phyloP scores from a whole-genome alignment of 2,329 filamentous ascomycete genomes.

The Hymenotorrendiella dingleyae region DNA sequence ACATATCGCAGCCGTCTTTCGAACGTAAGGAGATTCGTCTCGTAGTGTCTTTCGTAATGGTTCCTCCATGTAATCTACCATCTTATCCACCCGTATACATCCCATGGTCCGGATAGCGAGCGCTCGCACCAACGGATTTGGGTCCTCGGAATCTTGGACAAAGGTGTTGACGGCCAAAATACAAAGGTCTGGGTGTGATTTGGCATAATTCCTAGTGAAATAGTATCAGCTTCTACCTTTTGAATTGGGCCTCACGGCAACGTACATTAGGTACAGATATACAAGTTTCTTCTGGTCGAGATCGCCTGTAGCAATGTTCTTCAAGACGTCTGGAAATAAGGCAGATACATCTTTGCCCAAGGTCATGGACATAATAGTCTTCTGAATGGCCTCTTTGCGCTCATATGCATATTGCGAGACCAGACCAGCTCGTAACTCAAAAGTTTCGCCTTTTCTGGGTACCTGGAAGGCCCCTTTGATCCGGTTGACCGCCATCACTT shows the following conservation, averaged over 20 bases:
- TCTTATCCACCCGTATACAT: constrained; percentile 96
- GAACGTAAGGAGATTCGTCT: constrained; percentile 96
- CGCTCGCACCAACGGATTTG: constrained; percentile 90
- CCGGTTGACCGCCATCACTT: constrained; percentile 85
- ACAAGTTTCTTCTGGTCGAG: constrained; percentile 99
- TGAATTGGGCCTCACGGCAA: neutral
- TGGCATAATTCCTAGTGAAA: constrained; percentile 83
- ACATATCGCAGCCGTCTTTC: constrained; percentile 96
- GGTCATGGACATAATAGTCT: constrained; percentile 99
- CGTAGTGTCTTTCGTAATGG: constrained; percentile 90
- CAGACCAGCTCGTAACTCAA: constrained; percentile 89
- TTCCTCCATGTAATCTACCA: constrained; percentile 99
- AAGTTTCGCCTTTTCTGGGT: constrained; percentile 95
- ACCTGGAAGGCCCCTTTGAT: constrained; percentile 89
- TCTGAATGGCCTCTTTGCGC: constrained; percentile 97
- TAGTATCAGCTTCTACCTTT: constrained; percentile 12
- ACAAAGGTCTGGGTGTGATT: constrained; percentile 96
- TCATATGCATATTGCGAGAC: constrained; percentile 99
- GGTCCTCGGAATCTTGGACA: constrained; percentile 97
- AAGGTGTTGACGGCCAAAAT: constrained; percentile 99
- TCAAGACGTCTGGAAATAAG: constrained; percentile 93
- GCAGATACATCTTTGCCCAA: constrained; percentile 97
- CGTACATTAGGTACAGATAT: constrained; percentile 91
- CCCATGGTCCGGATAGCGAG: constrained; percentile 97
- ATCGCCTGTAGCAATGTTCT: constrained; percentile 94